Base-by-base conservation (phyloP, 2,329 filamentous ascomycete genomes). In the Apiospora marii region DNA sequence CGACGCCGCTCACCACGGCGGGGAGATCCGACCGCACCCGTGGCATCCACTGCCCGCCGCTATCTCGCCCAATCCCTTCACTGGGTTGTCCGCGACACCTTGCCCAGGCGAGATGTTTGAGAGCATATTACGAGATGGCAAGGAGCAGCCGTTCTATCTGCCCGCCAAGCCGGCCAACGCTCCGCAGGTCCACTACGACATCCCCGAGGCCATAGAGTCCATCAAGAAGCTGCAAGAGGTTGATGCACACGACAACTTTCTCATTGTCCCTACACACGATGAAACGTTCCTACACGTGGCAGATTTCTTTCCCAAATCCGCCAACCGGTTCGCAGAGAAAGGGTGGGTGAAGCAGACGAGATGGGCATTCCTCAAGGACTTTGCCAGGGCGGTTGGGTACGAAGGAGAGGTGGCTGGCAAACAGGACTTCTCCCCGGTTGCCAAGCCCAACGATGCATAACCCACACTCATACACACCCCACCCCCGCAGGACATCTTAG, bases 331-430 rank as follows among this genome's bases (percentile, higher is more conserved):
- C 79, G 77, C 79, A 72, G 74, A 80, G 71, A 85, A 87, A 74
- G 84, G 82, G 0, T 86, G 85, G 84, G 83, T 79, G n/a, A 76
- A 82, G 68, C 84, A 85, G 74, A 79, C 79, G 1, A 79, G 83
- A 46, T 90, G 87, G 84, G 76, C 81, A 70, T 90, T 89, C 76
- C 77, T 90, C 75, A 82, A 79, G 46, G 87, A 89, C 72, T 88
- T 87, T 74, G 81, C 83, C 8, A 78, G 80, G 41, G 86, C 84
- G 0, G 80, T 87, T 14, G 78, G 78, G 0, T 76, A 77, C 53
- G 75, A 80, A 41, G 79, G 78, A 22, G 76, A 78, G 51, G 70
- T 78, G 14, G 75, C 72, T 44, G 64, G 71, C 6, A 74, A 74
- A 70, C 74, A 72, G 4, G 77, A 79, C 48, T 75, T 72, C 24